Base-by-base conservation (phyloP, 106 monocot genomes). In the Platanthera guangdongensis region DNA sequence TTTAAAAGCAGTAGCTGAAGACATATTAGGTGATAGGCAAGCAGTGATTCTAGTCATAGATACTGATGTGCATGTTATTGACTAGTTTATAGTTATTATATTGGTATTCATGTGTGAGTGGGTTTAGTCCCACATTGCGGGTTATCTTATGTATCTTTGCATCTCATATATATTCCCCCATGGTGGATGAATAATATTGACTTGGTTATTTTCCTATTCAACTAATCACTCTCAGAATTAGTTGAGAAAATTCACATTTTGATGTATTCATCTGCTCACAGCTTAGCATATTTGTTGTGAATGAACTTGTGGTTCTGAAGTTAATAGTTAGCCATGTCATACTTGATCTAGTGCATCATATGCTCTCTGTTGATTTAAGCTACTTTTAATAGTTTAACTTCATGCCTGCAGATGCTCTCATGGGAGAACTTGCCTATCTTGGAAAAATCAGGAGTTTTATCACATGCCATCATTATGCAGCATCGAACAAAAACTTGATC, bases 401-500 rank as follows among this genome's bases (percentile, higher is more conserved):
- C 47, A 45, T 76, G 32, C 28, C 7, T 79, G 71, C 79, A 95
- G 94, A 95, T 95, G 94, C 83, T 95, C 54, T 85, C 92, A 6
- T n/a, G n/a, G 94, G 94, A 95, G 82, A 95, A 82, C 74, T 48
- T 95, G 79, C 92, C 92, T 54, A 72, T 80, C n/a, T 77, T 90
- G n/a, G 59, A 84, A 87, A 69, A 87, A 71, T 76, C 90, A 93
- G 62, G 95, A 95, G 79, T 83, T 90, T 71, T 95, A 95, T 84
- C 92, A 93, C 60, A 95, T 95, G 94, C 92, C 89, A 54, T 95
- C 94, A 14, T 52, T 95, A 18, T 75, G 82, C 18, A 88, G 85
- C 74, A 87, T 89, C 71, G 68, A 75, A 64, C 22, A 80, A 53
- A 86, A 80, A 52, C 79, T 95, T n/a, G n/a, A n/a, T n/a, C n/a